Percentiles rank a stretch among this genome's conserved stretches.
Conservation (phyloP, 352 stramenopile species). For the Elongisporangium undulatum region DNA sequence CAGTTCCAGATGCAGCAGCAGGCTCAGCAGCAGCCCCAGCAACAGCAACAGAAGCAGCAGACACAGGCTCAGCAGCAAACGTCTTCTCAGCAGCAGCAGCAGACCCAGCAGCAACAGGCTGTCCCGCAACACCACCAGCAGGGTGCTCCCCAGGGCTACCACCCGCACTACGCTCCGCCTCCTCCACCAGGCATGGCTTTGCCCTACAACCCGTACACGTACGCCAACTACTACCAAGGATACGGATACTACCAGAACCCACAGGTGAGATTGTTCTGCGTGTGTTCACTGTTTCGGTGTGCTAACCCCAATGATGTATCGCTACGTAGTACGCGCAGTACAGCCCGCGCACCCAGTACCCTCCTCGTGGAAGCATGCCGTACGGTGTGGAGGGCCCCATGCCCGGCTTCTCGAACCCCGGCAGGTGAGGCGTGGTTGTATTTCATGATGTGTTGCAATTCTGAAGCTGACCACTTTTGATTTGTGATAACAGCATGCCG, state of each 20-base stretch:
- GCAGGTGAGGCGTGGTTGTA: slow-evolving; percentile 21
- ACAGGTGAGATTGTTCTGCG: slow-evolving; percentile 29
- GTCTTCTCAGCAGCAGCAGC: slow-evolving; percentile 20
- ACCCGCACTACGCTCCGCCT: slow-evolving; percentile 74
- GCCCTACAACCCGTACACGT: slow-evolving; percentile 89
- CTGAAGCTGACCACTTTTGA: slow-evolving; percentile 2
- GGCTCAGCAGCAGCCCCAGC: slow-evolving; percentile 2
- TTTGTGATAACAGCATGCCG: slow-evolving; percentile 35
- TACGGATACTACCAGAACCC: slow-evolving; percentile 89
- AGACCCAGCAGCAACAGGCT: slow-evolving; percentile 42
- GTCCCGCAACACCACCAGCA: slow-evolving; percentile 62
- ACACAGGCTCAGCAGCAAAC: slow-evolving; percentile 29
- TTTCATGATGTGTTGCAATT: neutral
- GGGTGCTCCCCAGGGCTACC: slow-evolving; percentile 69
- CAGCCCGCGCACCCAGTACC: slow-evolving; percentile 83
- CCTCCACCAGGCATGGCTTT: slow-evolving; percentile 84
- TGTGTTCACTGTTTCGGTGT: neutral
- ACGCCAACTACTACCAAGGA: slow-evolving; percentile 79
- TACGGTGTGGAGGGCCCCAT: slow-evolving; percentile 81
- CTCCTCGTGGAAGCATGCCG: slow-evolving; percentile 73
- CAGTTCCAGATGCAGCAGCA: slow-evolving; percentile 24
- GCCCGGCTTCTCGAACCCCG: slow-evolving; percentile 74
- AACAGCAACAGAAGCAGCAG: slow-evolving; percentile 3
- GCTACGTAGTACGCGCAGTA: slow-evolving; percentile 74
- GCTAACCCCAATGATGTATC: slow-evolving; percentile 3